Evolutionary conservation across 2,329 filamentous ascomycete species (phyloP), one percentile per base, ranked within the genome.

Genomic region (Plectosphaerella cucumerina): DNA sequence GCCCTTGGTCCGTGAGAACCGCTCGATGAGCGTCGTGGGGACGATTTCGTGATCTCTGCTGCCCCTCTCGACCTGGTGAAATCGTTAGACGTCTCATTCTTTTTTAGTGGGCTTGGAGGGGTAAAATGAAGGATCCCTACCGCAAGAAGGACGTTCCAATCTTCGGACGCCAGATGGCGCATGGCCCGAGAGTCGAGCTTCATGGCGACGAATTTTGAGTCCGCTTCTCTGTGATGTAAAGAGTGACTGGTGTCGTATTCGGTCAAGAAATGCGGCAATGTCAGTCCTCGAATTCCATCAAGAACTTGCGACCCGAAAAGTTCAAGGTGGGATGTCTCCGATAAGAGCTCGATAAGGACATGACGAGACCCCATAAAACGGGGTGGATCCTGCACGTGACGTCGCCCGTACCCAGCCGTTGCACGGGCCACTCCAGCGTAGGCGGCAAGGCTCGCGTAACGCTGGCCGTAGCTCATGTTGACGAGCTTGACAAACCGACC

Each of bases 21-120:
- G 89, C 52, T 87, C 85, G 58, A 99, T 97, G 57, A 97, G 70
- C 4, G 90, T 76, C 14, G 93, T 97, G 8, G 94, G 94, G 3
- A 99, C 93, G 51, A 99, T 81, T 73, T 99, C 94, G 75, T 99
- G 94, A 72, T 97, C 97, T 69, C 90, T 92, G 71, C 89, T 95
- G 64, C 92, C 93, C 71, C 86, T 85, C 70, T 99, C 94, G 62
- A 95, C 89, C 91, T 96, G 69, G 50, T 6, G 60, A 60, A 59
- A 61, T 59, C 58, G 66, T 70, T 65, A 71, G 68, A 67, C 59
- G 63, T 60, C 62, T 61, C 3, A 44, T 31, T 15, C 21, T 23
- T 39, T n/a, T 59, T 55, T 48, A 56, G 59, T 61, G 58, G 44
- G 49, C 48, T 39, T 51, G 51, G 52, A 60, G 55, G 55, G 56